Evolutionary conservation across 345 rosid genomes (phyloP).

Genomic region (Kandelia obovata): DNA sequence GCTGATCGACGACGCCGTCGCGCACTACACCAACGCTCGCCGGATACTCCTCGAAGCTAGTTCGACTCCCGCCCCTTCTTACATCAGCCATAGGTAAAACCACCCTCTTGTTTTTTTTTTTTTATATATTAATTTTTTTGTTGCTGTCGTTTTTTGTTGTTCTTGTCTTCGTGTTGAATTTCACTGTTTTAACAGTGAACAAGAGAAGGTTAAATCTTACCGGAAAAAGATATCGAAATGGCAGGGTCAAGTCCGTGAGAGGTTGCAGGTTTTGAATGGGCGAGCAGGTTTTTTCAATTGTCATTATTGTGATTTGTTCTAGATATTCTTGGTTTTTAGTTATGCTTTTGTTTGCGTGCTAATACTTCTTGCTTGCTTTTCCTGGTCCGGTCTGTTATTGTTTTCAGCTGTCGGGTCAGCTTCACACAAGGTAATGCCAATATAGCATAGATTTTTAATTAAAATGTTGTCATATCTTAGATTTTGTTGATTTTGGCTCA

Average conservation of each 20-base stretch:
- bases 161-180: neutral
- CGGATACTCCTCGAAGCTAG: constrained; percentile 63
- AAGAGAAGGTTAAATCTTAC: constrained; percentile 73
- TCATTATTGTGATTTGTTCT: neutral
- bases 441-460: no score
- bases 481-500: no score
- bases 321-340: constrained; percentile 9
- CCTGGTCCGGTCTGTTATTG: no score
- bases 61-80: constrained; percentile 69
- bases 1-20: constrained; percentile 65
- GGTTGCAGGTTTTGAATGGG: constrained; percentile 59
- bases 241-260: constrained; percentile 84
- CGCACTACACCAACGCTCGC: constrained; percentile 73
- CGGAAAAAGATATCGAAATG: constrained; percentile 85
- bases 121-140: neutral
- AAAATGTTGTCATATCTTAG: no score
- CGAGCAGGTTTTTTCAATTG: constrained; percentile 48
- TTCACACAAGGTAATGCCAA: no score
- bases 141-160: neutral
- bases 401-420: no score
- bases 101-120: neutral
- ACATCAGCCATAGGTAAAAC: constrained; percentile 55
- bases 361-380: no score
- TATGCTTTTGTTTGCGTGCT: neutral
- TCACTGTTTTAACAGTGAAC: constrained; percentile 45